These are phyloP conservation scores for Urostyla sp. DNA, from an alignment of 73 alveolate genomes.

Conservation along the genomic window DNA sequence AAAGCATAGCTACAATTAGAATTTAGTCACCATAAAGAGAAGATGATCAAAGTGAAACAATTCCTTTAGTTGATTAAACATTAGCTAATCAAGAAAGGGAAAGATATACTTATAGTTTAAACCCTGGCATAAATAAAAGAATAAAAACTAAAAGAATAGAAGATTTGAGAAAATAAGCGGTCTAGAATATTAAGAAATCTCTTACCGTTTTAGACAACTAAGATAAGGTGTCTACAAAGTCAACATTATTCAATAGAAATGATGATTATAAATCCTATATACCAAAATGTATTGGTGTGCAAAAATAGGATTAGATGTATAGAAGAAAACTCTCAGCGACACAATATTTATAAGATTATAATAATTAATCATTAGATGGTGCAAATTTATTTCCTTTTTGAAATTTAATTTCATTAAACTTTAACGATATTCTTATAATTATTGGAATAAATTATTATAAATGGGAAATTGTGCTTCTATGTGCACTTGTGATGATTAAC, in stretches of 20 bases:
- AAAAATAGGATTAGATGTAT: constrained; percentile 15
- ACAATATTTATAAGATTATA: constrained; percentile 2
- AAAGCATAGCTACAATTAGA: no score
- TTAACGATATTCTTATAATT: no score
- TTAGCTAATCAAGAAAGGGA: background rate
- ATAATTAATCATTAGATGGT: background rate
- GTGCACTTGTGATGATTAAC: background rate
- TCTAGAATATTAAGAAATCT: constrained; percentile 18
- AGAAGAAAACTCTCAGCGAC: constrained; percentile 17
- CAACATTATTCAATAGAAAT: background rate
- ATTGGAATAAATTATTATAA: no score
- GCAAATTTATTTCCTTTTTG: background rate
- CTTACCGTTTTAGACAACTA: constrained; percentile 6
- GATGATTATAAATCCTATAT: background rate
- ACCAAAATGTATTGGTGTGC: constrained; percentile 11
- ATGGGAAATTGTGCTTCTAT: background rate
- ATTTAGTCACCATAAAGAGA: no score
- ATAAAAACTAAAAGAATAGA: constrained; percentile 39
- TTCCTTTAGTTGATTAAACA: no score
- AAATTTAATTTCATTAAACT: no score
- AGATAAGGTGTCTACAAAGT: background rate
- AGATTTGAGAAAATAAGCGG: constrained; percentile 40
- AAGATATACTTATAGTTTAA: constrained; percentile 9
- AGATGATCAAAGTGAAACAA: no score
- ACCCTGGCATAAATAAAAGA: constrained; percentile 30